Evolutionary conservation across 2,329 filamentous ascomycete genomes (phyloP), one percentile per base, ranked within the genome.

Genomic region (Eurotiales sp.): DNA sequence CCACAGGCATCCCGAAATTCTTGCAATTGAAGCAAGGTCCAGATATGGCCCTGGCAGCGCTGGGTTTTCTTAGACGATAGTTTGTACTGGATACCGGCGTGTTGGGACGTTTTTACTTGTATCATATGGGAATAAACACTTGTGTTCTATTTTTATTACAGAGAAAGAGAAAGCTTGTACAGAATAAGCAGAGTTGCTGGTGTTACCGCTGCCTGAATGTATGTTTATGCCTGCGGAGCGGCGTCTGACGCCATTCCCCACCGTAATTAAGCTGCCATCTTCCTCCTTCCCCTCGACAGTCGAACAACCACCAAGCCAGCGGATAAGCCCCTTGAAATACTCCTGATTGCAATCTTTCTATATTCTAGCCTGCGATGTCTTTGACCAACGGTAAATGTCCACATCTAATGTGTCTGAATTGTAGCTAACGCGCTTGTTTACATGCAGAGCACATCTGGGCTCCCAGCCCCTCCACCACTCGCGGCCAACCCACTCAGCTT

Each of bases 401-500:
- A 34, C 10, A 17, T 15, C 17, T 17, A 7, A 27, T 32, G 32
- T 51, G 52, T 32, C 8, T n/a, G n/a, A 30, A n/a, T 23, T 29
- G 17, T 50, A 25, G 4, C 44, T 47, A 39, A 45, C 21, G 19
- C 32, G 32, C 27, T 36, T 48, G 46, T 48, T 37, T 41, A 30
- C 7, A 48, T 47, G 22, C 61, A 85, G 83, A 83, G 57, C 77
- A 79, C 68, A 92, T 95, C 63, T 86, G 95, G 71, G 93, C 91
- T 41, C 87, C 93, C 25, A 82, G 86, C 57, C 93, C 93, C 49
- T 84, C 83, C 51, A 96, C 92, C 23, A 84, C 82, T 51, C 84
- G 93, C 59, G 92, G 91, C 53, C 86, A 91, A 68, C 87, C 92
- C 54, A 96, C 92, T 11, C 89, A 89, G 65, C 84, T 99, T 45